Percentiles rank a stretch among this genome's conserved stretches.
Evolutionary conservation across 306 rosid genomes (phyloP).

Genomic region (Cucurbita argyrosperma): DNA sequence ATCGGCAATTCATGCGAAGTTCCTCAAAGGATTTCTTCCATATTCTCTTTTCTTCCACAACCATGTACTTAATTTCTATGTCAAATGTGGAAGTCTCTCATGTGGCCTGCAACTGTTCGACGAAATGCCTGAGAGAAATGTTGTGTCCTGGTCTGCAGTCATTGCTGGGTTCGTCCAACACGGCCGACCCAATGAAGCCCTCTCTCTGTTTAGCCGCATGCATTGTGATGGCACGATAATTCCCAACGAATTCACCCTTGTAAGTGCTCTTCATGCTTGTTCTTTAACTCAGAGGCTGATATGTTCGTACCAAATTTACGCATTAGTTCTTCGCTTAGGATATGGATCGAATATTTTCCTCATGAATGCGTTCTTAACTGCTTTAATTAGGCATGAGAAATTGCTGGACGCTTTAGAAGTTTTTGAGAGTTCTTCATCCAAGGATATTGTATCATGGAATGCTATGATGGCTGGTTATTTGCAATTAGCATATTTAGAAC

Average conservation of each 20-base stretch:
- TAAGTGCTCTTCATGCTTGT: slow-evolving; percentile 61
- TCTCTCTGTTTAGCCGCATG: slow-evolving; percentile 43
- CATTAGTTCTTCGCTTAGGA: slow-evolving; percentile 42
- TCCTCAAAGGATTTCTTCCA: slow-evolving; percentile 35
- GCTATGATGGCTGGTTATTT: slow-evolving; percentile 53
- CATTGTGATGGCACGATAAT: slow-evolving; percentile 31
- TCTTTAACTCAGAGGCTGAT: slow-evolving; percentile 24
- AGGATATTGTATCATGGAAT: slow-evolving; percentile 62
- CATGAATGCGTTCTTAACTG: slow-evolving; percentile 36
- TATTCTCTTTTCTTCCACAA: slow-evolving; percentile 38
- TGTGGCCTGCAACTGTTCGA: slow-evolving; percentile 53
- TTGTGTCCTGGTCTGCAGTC: slow-evolving; percentile 59
- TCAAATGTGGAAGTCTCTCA: slow-evolving; percentile 28
- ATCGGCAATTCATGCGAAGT: slow-evolving; percentile 44
- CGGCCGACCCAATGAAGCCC: slow-evolving; percentile 23
- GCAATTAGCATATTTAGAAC: slow-evolving; percentile 24
- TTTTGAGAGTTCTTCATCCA: slow-evolving; percentile 25
- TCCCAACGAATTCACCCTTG: slow-evolving; percentile 65
- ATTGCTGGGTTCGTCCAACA: slow-evolving; percentile 45
- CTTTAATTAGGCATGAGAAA: slow-evolving; percentile 42
- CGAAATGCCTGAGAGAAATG: slow-evolving; percentile 55
- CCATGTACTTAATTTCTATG: slow-evolving; percentile 45
- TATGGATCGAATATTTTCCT: slow-evolving; percentile 39
- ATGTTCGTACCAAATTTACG: slow-evolving; percentile 36
- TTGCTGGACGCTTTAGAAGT: slow-evolving; percentile 32